These are phyloP conservation scores for Lagenaria siceraria DNA, from an alignment of 306 rosid genomes.

Conservation along the genomic window DNA sequence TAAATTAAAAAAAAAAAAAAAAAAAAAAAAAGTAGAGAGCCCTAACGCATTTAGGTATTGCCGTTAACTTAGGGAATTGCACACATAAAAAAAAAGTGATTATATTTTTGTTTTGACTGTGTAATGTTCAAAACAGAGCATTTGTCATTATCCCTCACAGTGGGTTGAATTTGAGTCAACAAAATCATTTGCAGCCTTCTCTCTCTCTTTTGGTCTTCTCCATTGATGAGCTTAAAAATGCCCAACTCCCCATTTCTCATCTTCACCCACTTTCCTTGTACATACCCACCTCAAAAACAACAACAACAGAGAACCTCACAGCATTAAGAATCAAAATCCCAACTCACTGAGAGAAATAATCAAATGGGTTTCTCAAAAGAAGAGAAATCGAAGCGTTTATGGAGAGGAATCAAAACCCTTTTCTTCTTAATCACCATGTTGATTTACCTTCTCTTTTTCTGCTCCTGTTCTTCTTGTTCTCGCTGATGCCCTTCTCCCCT, in stretches of 20 bases:
- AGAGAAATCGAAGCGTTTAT: conserved; percentile 47
- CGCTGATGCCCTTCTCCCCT: conserved; percentile 38
- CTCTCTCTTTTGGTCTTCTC: neutral
- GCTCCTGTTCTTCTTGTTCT: conserved; percentile 70
- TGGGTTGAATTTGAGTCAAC: neutral
- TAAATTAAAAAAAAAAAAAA: neutral
- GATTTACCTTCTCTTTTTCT: conserved; percentile 57
- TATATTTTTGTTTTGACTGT: conserved; percentile 19
- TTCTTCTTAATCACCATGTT: conserved; percentile 83
- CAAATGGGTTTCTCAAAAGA: conserved; percentile 72
- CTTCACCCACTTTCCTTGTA: neutral
- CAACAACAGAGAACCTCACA: neutral
- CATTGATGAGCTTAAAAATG: neutral
- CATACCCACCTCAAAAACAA: neutral
- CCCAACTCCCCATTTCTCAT: neutral
- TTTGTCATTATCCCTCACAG: conserved; percentile 16
- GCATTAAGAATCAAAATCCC: neutral
- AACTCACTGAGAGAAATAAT: neutral
- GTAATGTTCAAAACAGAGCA: conserved; percentile 20
- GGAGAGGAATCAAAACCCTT: conserved; percentile 59
- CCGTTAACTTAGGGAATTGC: conserved; percentile 26
- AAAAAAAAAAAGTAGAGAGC: neutral
- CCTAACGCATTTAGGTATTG: conserved; percentile 43
- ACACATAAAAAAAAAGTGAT: neutral
- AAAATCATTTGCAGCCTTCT: neutral